Evolutionary conservation across 352 stramenopile species (phyloP), one percentile per base, ranked within the genome.

Genomic region (Phytophthora ramorum): DNA sequence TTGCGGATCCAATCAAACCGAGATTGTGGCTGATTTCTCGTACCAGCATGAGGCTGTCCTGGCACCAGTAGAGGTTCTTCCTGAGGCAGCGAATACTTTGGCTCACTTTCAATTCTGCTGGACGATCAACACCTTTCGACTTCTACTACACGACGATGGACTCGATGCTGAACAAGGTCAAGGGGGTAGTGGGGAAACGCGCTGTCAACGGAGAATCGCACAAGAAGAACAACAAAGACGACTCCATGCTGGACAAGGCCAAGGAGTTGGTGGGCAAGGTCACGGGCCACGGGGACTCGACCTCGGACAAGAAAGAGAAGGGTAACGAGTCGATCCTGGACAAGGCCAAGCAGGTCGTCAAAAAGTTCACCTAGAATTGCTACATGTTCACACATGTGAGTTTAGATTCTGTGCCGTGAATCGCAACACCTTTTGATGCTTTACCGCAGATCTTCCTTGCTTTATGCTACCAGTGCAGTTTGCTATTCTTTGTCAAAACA

Each of bases 121-220:
- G 9, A 32, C 38, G 12, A 41, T 38, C 13, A 70, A 5, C 55
- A 56, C 41, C 6, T 53, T 20, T 50, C 22, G 13, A 24, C 40
- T 26, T 28, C 12, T 24, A 32, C 53, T 14, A 52, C 40, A 12
- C 24, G 9, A 66, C 58, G 17, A 74, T 74, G 60, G 60, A 66
- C 40, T 70, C 66, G 43, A 73, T 75, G 41, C 16, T 71, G 24
- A 55, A 75, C 55, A 75, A 71, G 62, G 55, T 47, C 1, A 72
- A 64, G 28, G 64, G 68, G n/a, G 40, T 46, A 20, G 47, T 35
- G 52, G 50, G 30, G 6, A 67, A 69, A 72, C 45, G 63, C 57
- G 2, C 62, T 65, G 22, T 55, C 44, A 2, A 58, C 35, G 35
- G 14, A 9, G 51, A 48, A 13, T 40, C 22, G 34, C 51, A 48